Evolutionary conservation across 805 yeast genomes (phyloP), one percentile per base, ranked within the genome.

Genomic region (Kodamaea nitidulidarum): DNA sequence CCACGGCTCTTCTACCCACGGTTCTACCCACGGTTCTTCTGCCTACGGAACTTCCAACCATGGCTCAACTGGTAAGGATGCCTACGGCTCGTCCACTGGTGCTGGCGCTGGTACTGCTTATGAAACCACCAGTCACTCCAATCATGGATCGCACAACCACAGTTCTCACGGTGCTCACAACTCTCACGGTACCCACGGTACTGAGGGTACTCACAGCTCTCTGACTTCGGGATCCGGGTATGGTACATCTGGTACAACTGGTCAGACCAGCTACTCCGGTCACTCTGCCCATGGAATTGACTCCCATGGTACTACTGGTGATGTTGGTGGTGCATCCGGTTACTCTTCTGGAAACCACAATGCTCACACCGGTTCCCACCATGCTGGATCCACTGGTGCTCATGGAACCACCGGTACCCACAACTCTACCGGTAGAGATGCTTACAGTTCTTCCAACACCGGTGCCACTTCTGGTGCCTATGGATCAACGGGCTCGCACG

Each of bases 291-390:
- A 18, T n/a, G 27, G 27, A 10, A n/a, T 10, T n/a, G 27, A 5
- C 35, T 38, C 29, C 37, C 44, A 20, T 4, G 46, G 44, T 29
- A 18, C 47, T 31, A 27, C 32, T 17, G 47, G 43, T 34, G 24
- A 46, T 35, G 63, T 21, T 33, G 15, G 7, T 4, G 35, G 27
- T 14, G 15, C 11, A 8, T 11, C 11, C 16, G 16, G 26, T 14
- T 18, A 26, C 12, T 20, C 24, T n/a, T 14, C 15, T 16, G 15
- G 29, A 9, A n/a, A n/a, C 7, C 7, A 16, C 22, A 27, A 17
- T n/a, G 15, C 32, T 24, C 15, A 11, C 20, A 50, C 57, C 11
- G 44, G 42, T 30, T 20, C 35, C 11, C 40, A 33, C 31, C 46
- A 43, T 22, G 27, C 29, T 21, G 42, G 39, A 21, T 45, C 35